Base-by-base conservation (phyloP, 2,329 filamentous ascomycete species). In the Zalaria obscura region DNA sequence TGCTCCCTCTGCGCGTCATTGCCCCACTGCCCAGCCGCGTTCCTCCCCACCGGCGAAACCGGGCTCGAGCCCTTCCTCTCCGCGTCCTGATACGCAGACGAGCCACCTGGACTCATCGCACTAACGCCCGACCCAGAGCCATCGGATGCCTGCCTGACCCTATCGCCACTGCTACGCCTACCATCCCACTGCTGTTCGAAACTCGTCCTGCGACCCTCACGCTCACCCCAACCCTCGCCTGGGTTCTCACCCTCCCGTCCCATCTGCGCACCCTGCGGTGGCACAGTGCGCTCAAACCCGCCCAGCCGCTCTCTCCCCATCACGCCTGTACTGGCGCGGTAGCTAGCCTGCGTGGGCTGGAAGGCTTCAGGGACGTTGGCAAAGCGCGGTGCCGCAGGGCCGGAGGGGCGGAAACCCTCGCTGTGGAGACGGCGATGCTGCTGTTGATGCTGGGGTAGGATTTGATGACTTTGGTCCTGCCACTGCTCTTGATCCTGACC, bases 401-500 rank as follows among this genome's bases (percentile, higher is more conserved):
- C 18, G 18, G 18, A 18, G 18, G 18, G 47, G 7, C 40, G 41
- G 33, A 40, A 46, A 5, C 50, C 47, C 7, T 45, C 43, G 32
- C 49, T 52, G 35, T 54, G 52, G 7, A 53, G 44, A 35, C 45
- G 37, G 26, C 50, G 40, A 29, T 45, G 49, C 9, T 45, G 45
- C 29, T 32, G 29, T 8, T 11, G 11, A 28, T 32, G n/a, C 29
- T 7, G n/a, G 7, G 29, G 29, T n/a, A 7, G 29, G 29, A 32
- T n/a, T 7, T 7, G 29, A 7, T 32, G 29, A 32, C n/a, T n/a
- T 7, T 32, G n/a, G n/a, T 32, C 7, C n/a, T 7, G 7, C n/a
- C 7, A 32, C 29, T n/a, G 29, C 29, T n/a, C 29, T 7, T 32
- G 7, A 32, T 32, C 29, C 29, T 32, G 29, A 3, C n/a, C 29